Evolutionary conservation across 129 eudicot species (phyloP).

Genomic region (Arctium lappa): DNA sequence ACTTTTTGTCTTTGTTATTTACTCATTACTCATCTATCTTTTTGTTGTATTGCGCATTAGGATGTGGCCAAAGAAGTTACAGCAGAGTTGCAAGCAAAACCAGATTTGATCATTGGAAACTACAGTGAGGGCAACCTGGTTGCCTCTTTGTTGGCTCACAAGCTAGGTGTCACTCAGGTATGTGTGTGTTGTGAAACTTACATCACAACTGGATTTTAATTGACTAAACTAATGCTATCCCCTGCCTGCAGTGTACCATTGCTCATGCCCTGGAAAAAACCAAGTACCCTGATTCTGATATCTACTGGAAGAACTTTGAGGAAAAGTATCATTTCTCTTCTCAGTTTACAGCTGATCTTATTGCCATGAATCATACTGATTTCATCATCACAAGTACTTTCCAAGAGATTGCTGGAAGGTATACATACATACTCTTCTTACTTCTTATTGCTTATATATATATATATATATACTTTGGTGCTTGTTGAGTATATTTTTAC

Average conservation of each 20-base stretch:
- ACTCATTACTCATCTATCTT: neutral
- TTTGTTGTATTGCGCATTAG: slow-evolving; percentile 18
- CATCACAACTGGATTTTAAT: neutral
- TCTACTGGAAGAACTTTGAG: slow-evolving; percentile 77
- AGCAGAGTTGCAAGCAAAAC: slow-evolving; percentile 76
- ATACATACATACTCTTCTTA: neutral
- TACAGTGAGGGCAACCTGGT: slow-evolving; percentile 92
- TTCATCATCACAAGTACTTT: slow-evolving; percentile 96
- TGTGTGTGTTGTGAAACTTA: neutral
- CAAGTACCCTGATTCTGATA: slow-evolving; percentile 91
- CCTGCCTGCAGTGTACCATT: slow-evolving; percentile 60
- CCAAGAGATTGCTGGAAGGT: slow-evolving; percentile 98
- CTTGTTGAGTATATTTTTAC: neutral
- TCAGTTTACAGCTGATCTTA: slow-evolving; percentile 92
- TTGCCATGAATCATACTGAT: slow-evolving; percentile 92
- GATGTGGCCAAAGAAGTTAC: slow-evolving; percentile 81
- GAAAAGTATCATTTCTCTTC: slow-evolving; percentile 84
- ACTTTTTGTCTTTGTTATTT: neutral
- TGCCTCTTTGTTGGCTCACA: slow-evolving; percentile 93
- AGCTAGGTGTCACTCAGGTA: slow-evolving; percentile 89
- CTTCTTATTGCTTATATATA: neutral
- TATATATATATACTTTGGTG: neutral
- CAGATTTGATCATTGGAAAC: slow-evolving; percentile 90
- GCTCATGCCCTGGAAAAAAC: slow-evolving; percentile 96
- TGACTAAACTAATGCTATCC: neutral